These are phyloP conservation scores for Fraxinus ornus DNA, from an alignment of 305 asterid genomes.

Conservation along the genomic window DNA sequence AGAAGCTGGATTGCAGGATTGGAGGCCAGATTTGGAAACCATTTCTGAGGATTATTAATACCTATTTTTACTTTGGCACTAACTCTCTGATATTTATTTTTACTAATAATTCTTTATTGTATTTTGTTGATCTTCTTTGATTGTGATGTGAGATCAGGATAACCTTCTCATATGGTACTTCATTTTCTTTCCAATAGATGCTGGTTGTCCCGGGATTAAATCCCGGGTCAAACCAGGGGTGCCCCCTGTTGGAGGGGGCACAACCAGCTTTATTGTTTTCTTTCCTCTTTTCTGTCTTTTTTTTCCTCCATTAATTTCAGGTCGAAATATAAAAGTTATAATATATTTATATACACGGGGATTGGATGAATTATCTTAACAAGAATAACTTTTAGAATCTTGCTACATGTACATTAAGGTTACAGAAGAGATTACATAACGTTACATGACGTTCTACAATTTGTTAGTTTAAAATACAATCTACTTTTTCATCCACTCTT, in stretches of 20 bases:
- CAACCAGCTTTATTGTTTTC: background rate
- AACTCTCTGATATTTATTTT: background rate
- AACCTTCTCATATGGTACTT: background rate
- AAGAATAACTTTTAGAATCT: too few species aligned
- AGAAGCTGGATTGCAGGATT: constrained; percentile 5
- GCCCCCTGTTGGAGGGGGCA: too few species aligned
- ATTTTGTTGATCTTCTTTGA: background rate
- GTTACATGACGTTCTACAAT: too few species aligned
- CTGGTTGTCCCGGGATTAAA: too few species aligned
- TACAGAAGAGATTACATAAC: too few species aligned
- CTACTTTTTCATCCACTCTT: too few species aligned
- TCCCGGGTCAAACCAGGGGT: too few species aligned
- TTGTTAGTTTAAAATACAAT: too few species aligned
- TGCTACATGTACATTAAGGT: too few species aligned
- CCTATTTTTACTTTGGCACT: background rate
- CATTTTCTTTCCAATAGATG: background rate
- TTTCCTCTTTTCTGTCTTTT: background rate
- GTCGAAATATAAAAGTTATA: background rate
- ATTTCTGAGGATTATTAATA: constrained; percentile 22
- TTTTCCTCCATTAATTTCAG: background rate
- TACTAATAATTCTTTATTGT: background rate
- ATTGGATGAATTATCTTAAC: too few species aligned
- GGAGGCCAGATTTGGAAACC: constrained; percentile 33
- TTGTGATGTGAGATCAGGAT: background rate
- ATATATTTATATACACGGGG: background rate